A percentile compares a stretch with the other conserved stretches of the same genome.
Conservation (phyloP, 495 filamentous ascomycete species). For the Astrothelium macrocarpum region DNA sequence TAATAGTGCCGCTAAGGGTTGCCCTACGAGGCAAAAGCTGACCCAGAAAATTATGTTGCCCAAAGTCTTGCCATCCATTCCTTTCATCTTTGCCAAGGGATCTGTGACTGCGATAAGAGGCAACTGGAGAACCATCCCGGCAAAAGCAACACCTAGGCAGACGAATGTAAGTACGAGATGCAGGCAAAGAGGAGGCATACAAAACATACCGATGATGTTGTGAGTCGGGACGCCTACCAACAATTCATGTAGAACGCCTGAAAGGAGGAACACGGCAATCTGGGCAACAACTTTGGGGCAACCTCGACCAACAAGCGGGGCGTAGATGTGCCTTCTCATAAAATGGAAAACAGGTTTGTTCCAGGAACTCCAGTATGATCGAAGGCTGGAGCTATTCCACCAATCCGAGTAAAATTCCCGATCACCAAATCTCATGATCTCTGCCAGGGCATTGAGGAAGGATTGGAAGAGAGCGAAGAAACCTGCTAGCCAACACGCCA, state of each 20-base stretch:
- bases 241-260: slow-evolving; percentile 80
- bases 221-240: slow-evolving; percentile 93
- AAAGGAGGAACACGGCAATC: slow-evolving; percentile 72
- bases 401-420: slow-evolving; percentile 92
- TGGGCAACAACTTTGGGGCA: slow-evolving; percentile 59
- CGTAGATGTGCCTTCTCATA: slow-evolving; percentile 88
- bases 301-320: slow-evolving; percentile 72
- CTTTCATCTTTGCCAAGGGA: slow-evolving; percentile 67
- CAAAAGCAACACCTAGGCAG: slow-evolving; percentile 68
- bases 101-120: slow-evolving; percentile 75
- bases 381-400: slow-evolving; percentile 88
- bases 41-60: slow-evolving; percentile 96
- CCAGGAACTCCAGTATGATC: slow-evolving; percentile 90
- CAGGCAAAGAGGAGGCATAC: neutral
- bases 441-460: slow-evolving; percentile 78
- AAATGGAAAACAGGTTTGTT: slow-evolving; percentile 95
- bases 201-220: slow-evolving; percentile 68
- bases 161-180: neutral
- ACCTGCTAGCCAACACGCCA: slow-evolving; percentile 92
- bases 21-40: slow-evolving; percentile 84
- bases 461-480: slow-evolving; percentile 96
- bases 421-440: slow-evolving; percentile 83
- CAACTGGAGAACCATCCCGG: slow-evolving; percentile 87
- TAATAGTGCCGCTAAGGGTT: slow-evolving; percentile 77
- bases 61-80: slow-evolving; percentile 59